phyloP scores from a whole-genome alignment of 345 rosid genomes.

The Nephelium lappaceum region DNA sequence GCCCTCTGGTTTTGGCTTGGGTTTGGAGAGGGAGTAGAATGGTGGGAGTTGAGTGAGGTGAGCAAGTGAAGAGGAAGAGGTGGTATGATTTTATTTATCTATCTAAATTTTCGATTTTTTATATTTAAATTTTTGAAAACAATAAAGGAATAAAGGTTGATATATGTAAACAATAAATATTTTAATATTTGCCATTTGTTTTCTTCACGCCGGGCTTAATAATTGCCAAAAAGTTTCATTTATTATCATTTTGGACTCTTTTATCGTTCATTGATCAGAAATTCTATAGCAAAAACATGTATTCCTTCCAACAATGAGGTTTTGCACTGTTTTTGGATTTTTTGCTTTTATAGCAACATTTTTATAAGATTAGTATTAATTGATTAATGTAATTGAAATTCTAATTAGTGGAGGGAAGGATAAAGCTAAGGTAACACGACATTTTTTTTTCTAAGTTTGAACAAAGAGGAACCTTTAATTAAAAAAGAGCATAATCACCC shows the following conservation, averaged over 20 bases:
- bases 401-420: too few species aligned
- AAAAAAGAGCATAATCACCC: too few species aligned
- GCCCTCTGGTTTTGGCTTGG: slow-evolving; percentile 6
- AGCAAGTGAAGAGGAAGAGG: slow-evolving; percentile 15
- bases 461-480: too few species aligned
- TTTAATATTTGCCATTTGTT: not conserved
- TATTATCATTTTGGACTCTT: slow-evolving; percentile 33
- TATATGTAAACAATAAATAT: not conserved
- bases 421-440: too few species aligned
- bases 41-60: slow-evolving; percentile 1
- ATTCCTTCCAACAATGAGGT: not conserved
- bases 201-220: slow-evolving; percentile 7
- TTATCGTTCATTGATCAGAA: slow-evolving; percentile 22
- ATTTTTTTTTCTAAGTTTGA: too few species aligned
- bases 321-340: not conserved
- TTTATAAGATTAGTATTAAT: too few species aligned
- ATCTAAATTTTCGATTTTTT: slow-evolving; percentile 7
- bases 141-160: not conserved
- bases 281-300: not conserved
- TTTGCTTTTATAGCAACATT: not conserved
- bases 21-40: slow-evolving; percentile 22
- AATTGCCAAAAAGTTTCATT: slow-evolving; percentile 28
- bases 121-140: not conserved
- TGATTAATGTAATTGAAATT: too few species aligned
- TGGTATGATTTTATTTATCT: slow-evolving; percentile 35